Percentiles rank a stretch among this genome's conserved stretches.
Evolutionary conservation across 371 early-diverging fungal species (phyloP).

Genomic region (Rhizopus microsporus): DNA sequence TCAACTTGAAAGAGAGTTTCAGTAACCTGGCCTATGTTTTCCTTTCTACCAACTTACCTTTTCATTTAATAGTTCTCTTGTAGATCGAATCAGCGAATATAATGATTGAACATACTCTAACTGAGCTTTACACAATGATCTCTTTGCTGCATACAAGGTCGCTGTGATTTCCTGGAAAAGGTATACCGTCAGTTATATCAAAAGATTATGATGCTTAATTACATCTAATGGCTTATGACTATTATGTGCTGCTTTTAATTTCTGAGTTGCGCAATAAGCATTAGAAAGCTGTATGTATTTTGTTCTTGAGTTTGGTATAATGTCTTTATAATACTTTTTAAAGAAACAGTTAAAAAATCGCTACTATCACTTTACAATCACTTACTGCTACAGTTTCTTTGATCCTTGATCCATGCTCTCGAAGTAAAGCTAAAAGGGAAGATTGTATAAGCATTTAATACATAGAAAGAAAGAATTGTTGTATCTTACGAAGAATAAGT

Average conservation of each 20-base stretch:
- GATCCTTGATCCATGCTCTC: conserved; percentile 22
- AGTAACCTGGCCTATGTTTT: background rate
- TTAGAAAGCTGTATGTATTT: conserved; percentile 23
- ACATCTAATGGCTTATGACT: conserved; percentile 24
- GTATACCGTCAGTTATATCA: background rate
- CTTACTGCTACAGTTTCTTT: conserved; percentile 25
- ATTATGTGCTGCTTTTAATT: conserved; percentile 18
- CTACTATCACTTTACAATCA: no score
- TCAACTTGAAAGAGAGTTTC: conserved; percentile 6
- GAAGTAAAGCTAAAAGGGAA: conserved; percentile 13
- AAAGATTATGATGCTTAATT: conserved; percentile 1
- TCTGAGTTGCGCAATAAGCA: conserved; percentile 30
- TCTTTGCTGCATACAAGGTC: conserved; percentile 23
- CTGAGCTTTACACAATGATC: conserved; percentile 22
- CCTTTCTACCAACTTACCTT: conserved; percentile 14
- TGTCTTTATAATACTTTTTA: conserved; percentile 22
- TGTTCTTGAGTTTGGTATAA: conserved; percentile 14
- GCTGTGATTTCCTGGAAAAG: conserved; percentile 22
- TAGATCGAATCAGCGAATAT: conserved; percentile 22
- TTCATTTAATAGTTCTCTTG: conserved; percentile 19
- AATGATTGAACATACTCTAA: conserved; percentile 28
- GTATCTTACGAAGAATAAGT: conserved; percentile 11
- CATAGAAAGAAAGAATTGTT: background rate
- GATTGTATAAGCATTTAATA: background rate
- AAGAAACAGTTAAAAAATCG: background rate